Base-by-base conservation (phyloP, 163 green algal species). In the Dunaliella salina region DNA sequence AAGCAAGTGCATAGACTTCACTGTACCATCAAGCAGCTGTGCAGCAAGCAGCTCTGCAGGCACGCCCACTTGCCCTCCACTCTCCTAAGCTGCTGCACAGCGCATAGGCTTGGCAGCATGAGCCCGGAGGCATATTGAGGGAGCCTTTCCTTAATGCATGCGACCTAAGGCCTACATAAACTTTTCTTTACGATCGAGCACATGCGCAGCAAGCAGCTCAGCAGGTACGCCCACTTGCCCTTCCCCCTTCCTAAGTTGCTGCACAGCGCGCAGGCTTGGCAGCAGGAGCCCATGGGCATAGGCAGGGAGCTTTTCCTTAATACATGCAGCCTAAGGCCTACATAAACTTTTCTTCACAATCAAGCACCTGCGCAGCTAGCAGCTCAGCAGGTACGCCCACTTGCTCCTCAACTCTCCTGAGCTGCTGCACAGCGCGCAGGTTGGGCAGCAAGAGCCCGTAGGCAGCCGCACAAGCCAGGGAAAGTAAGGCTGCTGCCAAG, bases 381-480 rank as follows among this genome's bases (percentile, higher is more conserved):
- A 20, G 35, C 71, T 11, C 71, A 15, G 78, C 30, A 35, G 25
- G n/a, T 4, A 35, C 1, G 17, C 33, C 33, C 33, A 35, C 32
- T 8, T 75, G 25, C 69, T 69, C 79, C n/a, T 50, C 79, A 1
- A 1, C 32, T 50, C 24, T 46, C 33, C 80, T 80, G 4, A 85
- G 83, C 45, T 86, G 83, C 71, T 86, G 71, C 30, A 92, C 85
- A 30, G 90, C 87, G 0, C 87, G 83, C 33, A 94, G 83, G 13
- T 85, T 84, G 0, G 92, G 91, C 86, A 96, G 79, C 0, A 92
- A 71, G 1, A 59, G 30, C 63, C 63, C 82, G n/a, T 94, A 94
- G 71, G 93, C 40, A 0, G 87, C 59, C 18, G 90, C 85, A 86
- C 90, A 95, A 0, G 63, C 46, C 18, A 86, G 82, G 33, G 86